These are phyloP conservation scores for Penicillium decumbens DNA, from an alignment of 2,329 filamentous ascomycete species.

Conservation along the genomic window DNA sequence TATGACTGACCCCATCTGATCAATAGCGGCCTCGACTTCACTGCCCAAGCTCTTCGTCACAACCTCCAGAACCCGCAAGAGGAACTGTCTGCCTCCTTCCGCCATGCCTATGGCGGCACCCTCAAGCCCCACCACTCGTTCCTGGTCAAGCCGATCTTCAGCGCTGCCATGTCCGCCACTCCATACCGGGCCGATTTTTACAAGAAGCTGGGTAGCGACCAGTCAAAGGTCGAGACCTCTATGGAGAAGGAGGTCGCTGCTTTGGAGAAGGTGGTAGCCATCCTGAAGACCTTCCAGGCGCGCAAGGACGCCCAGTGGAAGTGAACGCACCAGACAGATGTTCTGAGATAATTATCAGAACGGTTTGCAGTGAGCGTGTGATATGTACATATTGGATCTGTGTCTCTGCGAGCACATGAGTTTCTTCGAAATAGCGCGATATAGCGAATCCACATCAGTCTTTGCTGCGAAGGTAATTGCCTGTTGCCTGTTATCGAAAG, in stretches of 20 bases:
- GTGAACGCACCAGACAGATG: constrained; percentile 5
- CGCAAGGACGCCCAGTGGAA: constrained; percentile 51
- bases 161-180: constrained; percentile 83
- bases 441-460: constrained; percentile 13
- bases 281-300: constrained; percentile 63
- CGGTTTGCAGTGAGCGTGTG: constrained; percentile 7
- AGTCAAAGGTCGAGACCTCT: constrained; percentile 56
- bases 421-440: constrained; percentile 4
- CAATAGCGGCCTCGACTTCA: constrained; percentile 85
- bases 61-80: constrained; percentile 65
- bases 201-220: constrained; percentile 61
- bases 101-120: constrained; percentile 73
- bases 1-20: not conserved
- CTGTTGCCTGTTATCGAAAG: not conserved
- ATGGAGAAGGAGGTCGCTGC: constrained; percentile 69
- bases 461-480: not conserved
- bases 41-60: constrained; percentile 71
- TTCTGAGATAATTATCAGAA: constrained; percentile 5
- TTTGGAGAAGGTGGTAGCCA: constrained; percentile 71
- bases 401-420: constrained; percentile 15
- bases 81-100: constrained; percentile 84
- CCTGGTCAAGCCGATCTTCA: constrained; percentile 86
- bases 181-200: constrained; percentile 96
- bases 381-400: constrained; percentile 24
- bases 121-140: constrained; percentile 91